Evolutionary conservation across 2,329 filamentous ascomycete genomes (phyloP), one percentile per base, ranked within the genome.

Genomic region (Clarireedia homoeocarpa): DNA sequence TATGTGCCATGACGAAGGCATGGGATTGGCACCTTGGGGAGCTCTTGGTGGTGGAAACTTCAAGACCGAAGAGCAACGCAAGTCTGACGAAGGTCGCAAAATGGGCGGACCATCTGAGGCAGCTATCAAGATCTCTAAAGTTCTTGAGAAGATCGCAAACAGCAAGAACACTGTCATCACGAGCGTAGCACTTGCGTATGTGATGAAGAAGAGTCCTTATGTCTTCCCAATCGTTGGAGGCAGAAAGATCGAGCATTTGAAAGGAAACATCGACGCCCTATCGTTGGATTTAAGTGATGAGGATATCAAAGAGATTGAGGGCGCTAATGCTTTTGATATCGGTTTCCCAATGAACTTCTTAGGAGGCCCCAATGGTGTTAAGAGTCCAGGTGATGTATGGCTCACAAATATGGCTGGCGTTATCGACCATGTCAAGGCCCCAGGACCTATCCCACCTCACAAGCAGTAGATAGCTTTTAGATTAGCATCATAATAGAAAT

Each of bases 191-290:
- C 71, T 91, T 23, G 86, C 87, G 2, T 91, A 91, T 65, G 82
- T 90, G 14, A 79, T 88, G 76, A 78, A 82, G 61, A 89, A 90
- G 72, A 74, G 83, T 0, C 80, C 85, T 0, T 82, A 88, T 63
- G 83, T 90, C 12, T 89, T 88, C 66, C 88, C 88, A 1, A 83
- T 91, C 42, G 75, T 89, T 5, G 86, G 87, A 12, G 84, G 84
- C 0, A 78, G 86, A 10, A 89, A 84, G 63, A 69, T 88, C 9
- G 81, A 85, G 51, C 86, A 91, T 66, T 72, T 91, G 44, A 79
- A 84, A 66, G 77, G 76, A 56, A 90, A 89, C 64, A 86, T 90
- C 61, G 79, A 85, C 63, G 84, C 85, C 0, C 73, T 91, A 39
- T 75, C 74, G 1, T 72, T 90, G 45, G 71, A 77, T 54, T 72